phyloP scores from a whole-genome alignment of 1,284 basidiomycete species.

The Microbotryum violaceum region DNA sequence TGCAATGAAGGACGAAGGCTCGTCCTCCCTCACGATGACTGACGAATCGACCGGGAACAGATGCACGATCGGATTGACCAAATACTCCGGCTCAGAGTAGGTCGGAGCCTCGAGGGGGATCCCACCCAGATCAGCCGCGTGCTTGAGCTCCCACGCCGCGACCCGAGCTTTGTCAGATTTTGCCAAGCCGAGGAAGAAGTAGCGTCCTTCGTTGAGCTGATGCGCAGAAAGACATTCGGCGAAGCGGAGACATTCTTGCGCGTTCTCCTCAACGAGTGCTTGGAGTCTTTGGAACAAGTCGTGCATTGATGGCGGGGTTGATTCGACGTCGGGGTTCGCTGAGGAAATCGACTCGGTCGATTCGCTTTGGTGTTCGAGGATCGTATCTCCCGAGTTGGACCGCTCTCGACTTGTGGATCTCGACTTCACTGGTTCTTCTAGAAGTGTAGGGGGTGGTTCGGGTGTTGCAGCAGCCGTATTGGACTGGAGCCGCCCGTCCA shows the following conservation, averaged over 20 bases:
- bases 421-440: background rate
- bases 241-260: background rate
- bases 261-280: background rate
- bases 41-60: constrained; percentile 16
- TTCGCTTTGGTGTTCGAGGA: background rate
- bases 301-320: background rate
- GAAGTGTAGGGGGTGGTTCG: constrained; percentile 1
- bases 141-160: constrained; percentile 21
- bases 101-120: background rate
- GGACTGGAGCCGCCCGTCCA: background rate
- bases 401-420: background rate
- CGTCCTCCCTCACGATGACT: constrained; percentile 19
- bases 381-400: background rate
- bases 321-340: background rate
- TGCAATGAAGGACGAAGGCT: constrained; percentile 21
- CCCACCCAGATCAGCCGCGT: background rate
- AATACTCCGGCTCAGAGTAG: constrained; percentile 16
- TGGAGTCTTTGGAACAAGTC: background rate
- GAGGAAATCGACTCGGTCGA: background rate
- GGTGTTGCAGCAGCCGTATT: background rate
- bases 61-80: constrained; percentile 1
- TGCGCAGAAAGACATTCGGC: background rate
- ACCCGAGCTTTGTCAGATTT: constrained; percentile 9
- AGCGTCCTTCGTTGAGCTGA: constrained; percentile 11
- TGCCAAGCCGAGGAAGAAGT: constrained; percentile 4